Conservation (phyloP, 768 basidiomycete genomes). For the Boletus patriciae region DNA sequence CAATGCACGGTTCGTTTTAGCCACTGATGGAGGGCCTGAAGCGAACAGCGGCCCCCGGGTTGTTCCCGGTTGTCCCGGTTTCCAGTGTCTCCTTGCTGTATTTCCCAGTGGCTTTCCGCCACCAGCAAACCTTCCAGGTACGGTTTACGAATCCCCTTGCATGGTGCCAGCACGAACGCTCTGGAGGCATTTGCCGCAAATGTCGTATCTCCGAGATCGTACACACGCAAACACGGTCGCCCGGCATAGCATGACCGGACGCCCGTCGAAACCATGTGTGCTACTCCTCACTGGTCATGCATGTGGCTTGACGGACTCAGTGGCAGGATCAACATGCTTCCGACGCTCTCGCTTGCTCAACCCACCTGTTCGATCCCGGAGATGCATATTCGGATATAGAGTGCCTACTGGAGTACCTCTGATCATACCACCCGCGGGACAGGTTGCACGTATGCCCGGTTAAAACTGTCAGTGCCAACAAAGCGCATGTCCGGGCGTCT, state of each 20-base stretch:
- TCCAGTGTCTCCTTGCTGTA: background rate
- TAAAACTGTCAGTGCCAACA: background rate
- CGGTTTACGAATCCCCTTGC: background rate
- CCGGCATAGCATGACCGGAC: background rate
- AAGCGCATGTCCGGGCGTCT: background rate
- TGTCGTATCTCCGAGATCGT: background rate
- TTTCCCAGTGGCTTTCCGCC: background rate
- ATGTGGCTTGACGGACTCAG: background rate
- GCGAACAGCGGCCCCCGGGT: background rate
- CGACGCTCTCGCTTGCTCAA: background rate
- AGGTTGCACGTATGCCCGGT: background rate
- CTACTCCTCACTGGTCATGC: background rate
- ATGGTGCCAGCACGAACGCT: background rate
- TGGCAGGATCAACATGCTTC: background rate
- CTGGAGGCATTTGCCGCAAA: slow-evolving; percentile 1
- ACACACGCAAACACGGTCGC: background rate
- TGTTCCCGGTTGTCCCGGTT: background rate
- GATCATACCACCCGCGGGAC: background rate
- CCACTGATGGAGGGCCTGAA: background rate
- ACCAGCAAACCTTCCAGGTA: background rate
- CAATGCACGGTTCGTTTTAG: background rate
- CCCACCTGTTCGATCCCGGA: background rate
- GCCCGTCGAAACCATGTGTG: background rate
- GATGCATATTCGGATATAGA: background rate
- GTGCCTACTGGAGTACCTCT: background rate